Conservation (phyloP, 2,329 filamentous ascomycete genomes). For the Colletotrichum lini region DNA sequence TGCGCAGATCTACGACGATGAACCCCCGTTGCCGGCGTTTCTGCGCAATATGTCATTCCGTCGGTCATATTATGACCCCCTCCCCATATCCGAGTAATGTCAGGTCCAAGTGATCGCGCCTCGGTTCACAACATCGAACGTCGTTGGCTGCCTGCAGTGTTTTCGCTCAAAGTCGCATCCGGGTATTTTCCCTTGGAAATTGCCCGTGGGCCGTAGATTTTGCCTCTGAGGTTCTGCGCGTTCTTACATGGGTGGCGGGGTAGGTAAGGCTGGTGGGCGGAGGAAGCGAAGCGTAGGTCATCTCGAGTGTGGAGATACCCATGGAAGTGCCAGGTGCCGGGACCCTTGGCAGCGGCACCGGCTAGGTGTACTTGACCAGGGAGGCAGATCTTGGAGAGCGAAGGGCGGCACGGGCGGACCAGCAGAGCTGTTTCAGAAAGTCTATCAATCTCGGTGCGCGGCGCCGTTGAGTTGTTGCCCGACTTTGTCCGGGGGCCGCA, state of each 20-base stretch:
- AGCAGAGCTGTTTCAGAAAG: slow-evolving; percentile 36
- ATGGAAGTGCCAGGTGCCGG: not conserved
- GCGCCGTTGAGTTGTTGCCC: not conserved
- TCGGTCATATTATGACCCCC: slow-evolving; percentile 12
- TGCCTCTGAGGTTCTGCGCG: slow-evolving; percentile 20
- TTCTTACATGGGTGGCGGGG: slow-evolving; percentile 25
- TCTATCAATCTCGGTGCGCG: slow-evolving; percentile 16
- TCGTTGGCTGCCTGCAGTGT: slow-evolving; percentile 25
- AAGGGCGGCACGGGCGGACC: slow-evolving; percentile 15
- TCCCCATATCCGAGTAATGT: slow-evolving; percentile 5
- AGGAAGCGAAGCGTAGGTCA: not conserved
- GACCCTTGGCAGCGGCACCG: slow-evolving; percentile 22
- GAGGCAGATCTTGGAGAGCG: slow-evolving; percentile 29
- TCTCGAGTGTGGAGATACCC: slow-evolving; percentile 9
- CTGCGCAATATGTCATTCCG: not conserved
- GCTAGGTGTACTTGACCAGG: slow-evolving; percentile 23
- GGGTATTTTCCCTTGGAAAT: slow-evolving; percentile 17
- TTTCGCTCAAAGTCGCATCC: not conserved
- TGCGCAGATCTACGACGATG: slow-evolving; percentile 18
- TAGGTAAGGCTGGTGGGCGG: slow-evolving; percentile 29
- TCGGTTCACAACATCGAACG: slow-evolving; percentile 5
- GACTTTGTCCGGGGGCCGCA: not conserved
- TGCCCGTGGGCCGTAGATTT: slow-evolving; percentile 18
- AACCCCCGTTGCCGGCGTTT: not conserved
- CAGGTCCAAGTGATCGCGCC: slow-evolving; percentile 17